These are phyloP conservation scores for Vicia faba DNA, from an alignment of 306 rosid genomes.

Conservation along the genomic window DNA sequence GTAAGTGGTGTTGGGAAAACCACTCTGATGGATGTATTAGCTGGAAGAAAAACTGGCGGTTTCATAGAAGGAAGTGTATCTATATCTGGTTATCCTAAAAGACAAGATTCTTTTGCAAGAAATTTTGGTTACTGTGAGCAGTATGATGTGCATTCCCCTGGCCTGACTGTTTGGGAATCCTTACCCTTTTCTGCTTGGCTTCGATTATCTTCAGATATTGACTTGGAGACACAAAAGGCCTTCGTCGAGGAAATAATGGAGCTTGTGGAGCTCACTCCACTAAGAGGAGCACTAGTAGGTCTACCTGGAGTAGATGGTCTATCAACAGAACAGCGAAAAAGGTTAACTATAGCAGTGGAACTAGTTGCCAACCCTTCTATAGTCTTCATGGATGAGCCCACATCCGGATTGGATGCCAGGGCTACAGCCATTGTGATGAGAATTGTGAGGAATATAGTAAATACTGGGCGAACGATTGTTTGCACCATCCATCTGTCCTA, in stretches of 20 bases:
- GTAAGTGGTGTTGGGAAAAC: constrained; percentile 99
- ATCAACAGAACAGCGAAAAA: constrained; percentile 93
- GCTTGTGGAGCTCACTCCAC: constrained; percentile 88
- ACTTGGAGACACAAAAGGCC: constrained; percentile 79
- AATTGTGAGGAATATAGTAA: constrained; percentile 94
- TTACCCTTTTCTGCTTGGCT: constrained; percentile 95
- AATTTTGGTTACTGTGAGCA: constrained; percentile 98
- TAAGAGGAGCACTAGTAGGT: constrained; percentile 87
- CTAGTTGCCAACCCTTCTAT: constrained; percentile 94
- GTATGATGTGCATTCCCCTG: constrained; percentile 89
- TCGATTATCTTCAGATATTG: constrained; percentile 82
- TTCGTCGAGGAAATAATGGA: constrained; percentile 97
- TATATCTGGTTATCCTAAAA: constrained; percentile 91
- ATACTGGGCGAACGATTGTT: constrained; percentile 94
- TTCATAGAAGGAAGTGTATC: constrained; percentile 70
- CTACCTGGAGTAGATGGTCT: constrained; percentile 91
- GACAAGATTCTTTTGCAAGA: constrained; percentile 92
- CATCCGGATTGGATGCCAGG: constrained; percentile 97
- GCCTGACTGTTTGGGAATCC: constrained; percentile 89
- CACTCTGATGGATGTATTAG: constrained; percentile 95
- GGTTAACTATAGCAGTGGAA: constrained; percentile 93
- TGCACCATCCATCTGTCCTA: constrained; percentile 99
- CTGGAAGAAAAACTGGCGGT: constrained; percentile 97
- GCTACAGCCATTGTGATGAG: constrained; percentile 99
- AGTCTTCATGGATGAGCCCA: constrained; percentile 98